These are phyloP conservation scores for Albatrellus sp. DNA, from an alignment of 1,284 basidiomycete genomes.

Conservation along the genomic window DNA sequence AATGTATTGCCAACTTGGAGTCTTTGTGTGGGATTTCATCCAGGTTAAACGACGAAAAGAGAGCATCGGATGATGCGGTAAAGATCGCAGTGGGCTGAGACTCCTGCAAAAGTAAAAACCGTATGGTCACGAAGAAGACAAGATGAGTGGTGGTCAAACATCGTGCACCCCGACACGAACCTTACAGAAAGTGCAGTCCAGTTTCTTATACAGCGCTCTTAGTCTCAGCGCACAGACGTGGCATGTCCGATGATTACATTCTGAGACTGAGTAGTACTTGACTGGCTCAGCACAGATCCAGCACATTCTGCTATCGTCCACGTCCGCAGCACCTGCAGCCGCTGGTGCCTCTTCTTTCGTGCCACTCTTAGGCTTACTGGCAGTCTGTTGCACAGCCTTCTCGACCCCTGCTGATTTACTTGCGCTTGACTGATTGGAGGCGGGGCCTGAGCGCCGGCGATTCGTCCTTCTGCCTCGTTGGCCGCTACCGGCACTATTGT, in stretches of 20 bases:
- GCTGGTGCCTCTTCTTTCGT: not conserved
- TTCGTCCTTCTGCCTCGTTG: not conserved
- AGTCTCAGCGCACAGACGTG: conserved; percentile 90
- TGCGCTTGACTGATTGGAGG: no score
- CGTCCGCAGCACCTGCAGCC: conserved; percentile 4
- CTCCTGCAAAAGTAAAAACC: conserved; percentile 33
- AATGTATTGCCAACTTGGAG: conserved; percentile 67
- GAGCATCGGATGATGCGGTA: conserved; percentile 55
- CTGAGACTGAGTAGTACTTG: conserved; percentile 80
- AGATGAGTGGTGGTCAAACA: not conserved
- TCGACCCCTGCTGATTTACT: not conserved
- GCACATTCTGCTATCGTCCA: conserved; percentile 47
- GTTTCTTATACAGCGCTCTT: conserved; percentile 86
- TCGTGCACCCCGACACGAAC: conserved; percentile 25
- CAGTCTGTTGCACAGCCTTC: not conserved
- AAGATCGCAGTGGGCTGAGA: conserved; percentile 76
- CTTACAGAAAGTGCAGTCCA: conserved; percentile 96
- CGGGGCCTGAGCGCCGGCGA: not conserved
- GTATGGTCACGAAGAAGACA: not conserved
- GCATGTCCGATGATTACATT: conserved; percentile 89
- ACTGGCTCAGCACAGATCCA: conserved; percentile 96
- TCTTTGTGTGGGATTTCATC: conserved; percentile 59
- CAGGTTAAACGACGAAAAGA: conserved; percentile 50
- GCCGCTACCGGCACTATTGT: not conserved
- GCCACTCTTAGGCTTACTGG: not conserved